Evolutionary conservation across 2,329 filamentous ascomycete species (phyloP), one percentile per base, ranked within the genome.

Genomic region (Emmonsiellopsis sp.): DNA sequence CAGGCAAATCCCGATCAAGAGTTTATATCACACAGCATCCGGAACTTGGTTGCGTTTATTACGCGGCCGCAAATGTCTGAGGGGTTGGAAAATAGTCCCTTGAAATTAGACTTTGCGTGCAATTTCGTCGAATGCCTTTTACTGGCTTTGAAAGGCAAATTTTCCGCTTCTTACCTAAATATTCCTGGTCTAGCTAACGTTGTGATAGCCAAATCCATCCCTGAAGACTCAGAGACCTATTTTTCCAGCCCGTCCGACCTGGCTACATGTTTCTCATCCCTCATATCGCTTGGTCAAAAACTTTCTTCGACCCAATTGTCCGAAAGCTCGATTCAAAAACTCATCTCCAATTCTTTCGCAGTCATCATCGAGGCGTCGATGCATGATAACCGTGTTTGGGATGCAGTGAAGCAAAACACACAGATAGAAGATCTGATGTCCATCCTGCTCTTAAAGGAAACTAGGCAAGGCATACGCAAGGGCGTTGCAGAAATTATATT

Each of bases 41-140:
- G 70, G 6, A 71, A 86, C 31, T 69, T 86, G 20, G 77, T 84
- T 34, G 71, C 77, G 15, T 83, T 83, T 6, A 76, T 89, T 49
- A 81, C 79, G 10, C 78, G 84, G 54, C 70, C 76, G 26, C 72
- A 78, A 16, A 71, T 85, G 56, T 69, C 79, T 11, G 72, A 74
- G 7, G 68, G 65, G 41, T 73, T 76, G 54, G 64, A 68, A 8
- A 73, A 68, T 47, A 70, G 71, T 51, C 66, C 70, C 38, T 63
- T 81, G 47, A 76, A 73, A 56, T 70, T 78, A 31, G 66, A 72
- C 31, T 75, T 85, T 52, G 74, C 76, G 9, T 70, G 74, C 41
- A 73, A 75, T 53, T 70, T 85, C n/a, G 70, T 86, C 20, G 77
- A 82, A 52, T 79, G 76, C 56, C 73, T 86, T 47, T 67, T 79